A percentile compares a stretch with the other conserved stretches of the same genome.
Evolutionary conservation across 495 filamentous ascomycete species (phyloP).

Genomic region (Tuber magnatum): DNA sequence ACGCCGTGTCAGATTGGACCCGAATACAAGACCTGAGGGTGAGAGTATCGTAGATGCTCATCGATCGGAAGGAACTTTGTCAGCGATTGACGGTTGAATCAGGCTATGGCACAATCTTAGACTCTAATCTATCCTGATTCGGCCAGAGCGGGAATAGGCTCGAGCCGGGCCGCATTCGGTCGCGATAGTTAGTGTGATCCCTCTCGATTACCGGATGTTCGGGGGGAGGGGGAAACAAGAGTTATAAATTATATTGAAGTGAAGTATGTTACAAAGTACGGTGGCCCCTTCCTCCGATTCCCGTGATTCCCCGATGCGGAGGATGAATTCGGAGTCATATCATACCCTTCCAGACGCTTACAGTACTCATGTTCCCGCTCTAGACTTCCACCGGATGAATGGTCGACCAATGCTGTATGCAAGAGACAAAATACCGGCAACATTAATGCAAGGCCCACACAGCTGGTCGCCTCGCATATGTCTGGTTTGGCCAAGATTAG

Average conservation of each 20-base stretch:
- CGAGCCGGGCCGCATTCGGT: not conserved
- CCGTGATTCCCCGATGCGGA: not conserved
- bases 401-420: not conserved
- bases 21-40: not conserved
- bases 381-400: not conserved
- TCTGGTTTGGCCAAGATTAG: not conserved
- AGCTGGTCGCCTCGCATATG: not conserved
- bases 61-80: not conserved
- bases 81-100: not conserved
- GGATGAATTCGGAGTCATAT: not conserved
- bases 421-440: not conserved
- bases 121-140: not conserved
- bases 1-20: not conserved
- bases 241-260: not conserved
- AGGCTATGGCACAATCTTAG: not conserved
- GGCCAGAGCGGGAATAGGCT: not conserved
- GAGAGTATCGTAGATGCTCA: slow-evolving; percentile 2
- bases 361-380: not conserved
- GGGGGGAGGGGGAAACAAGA: not conserved
- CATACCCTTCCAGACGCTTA: not conserved
- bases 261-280: too few relatives aligned
- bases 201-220: not conserved
- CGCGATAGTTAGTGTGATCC: not conserved
- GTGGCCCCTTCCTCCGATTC: not conserved
- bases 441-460: not conserved